Evolutionary conservation across 1,139 yeast genomes (phyloP).

Genomic region (Oligophagozyma castellii): DNA sequence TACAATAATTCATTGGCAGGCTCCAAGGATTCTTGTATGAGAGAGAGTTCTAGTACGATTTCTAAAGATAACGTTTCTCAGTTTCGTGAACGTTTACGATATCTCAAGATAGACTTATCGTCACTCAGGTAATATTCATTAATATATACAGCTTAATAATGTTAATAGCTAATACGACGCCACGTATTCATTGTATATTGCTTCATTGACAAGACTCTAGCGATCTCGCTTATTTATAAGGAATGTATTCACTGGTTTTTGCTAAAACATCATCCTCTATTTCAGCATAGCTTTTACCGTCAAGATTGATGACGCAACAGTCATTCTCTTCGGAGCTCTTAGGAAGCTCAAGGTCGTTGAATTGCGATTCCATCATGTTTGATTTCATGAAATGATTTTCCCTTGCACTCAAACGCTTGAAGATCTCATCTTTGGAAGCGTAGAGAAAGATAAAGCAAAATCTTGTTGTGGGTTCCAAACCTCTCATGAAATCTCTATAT

Average conservation of each 20-base stretch:
- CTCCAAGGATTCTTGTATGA: too few relatives aligned
- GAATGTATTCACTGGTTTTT: neutral
- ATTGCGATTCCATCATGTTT: conserved; percentile 70
- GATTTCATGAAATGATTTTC: conserved; percentile 76
- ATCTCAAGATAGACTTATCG: conserved; percentile 2
- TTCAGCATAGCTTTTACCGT: conserved; percentile 30
- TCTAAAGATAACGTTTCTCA: neutral
- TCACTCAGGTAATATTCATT: neutral
- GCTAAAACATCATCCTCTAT: conserved; percentile 27
- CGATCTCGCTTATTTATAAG: conserved; percentile 9
- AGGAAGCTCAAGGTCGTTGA: conserved; percentile 63
- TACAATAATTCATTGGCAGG: neutral
- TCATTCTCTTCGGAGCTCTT: conserved; percentile 24
- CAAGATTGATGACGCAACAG: conserved; percentile 21
- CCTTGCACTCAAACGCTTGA: conserved; percentile 46
- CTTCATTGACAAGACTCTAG: neutral
- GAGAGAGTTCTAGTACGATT: neutral
- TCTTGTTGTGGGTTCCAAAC: conserved; percentile 26
- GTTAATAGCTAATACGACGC: neutral
- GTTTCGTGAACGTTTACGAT: conserved; percentile 1
- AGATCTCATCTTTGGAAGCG: conserved; percentile 48
- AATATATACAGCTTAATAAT: neutral
- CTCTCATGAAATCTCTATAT: conserved; percentile 50
- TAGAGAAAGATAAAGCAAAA: conserved; percentile 55
- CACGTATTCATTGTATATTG: neutral